Percentiles rank a stretch among this genome's conserved stretches.
phyloP scores from a whole-genome alignment of 345 rosid genomes.

The Iberis pinnata region DNA sequence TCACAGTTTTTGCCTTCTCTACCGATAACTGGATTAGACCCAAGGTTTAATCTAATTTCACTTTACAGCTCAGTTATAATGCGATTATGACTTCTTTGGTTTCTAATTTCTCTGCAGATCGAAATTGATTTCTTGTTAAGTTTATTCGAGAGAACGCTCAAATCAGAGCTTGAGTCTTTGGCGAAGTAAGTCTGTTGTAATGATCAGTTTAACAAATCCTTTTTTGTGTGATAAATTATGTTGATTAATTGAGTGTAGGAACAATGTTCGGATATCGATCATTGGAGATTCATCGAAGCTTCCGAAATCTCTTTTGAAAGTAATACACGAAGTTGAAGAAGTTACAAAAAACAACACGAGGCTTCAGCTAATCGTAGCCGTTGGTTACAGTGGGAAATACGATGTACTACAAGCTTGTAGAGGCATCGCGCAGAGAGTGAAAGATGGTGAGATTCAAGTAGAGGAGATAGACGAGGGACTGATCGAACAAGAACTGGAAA shows the following conservation, averaged over 20 bases:
- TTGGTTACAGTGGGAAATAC: conserved; percentile 69
- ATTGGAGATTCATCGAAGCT: conserved; percentile 66
- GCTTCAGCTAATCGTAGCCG: conserved; percentile 62
- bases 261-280: conserved; percentile 32
- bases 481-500: conserved; percentile 57
- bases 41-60: conserved; percentile 30
- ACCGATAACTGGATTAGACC: conserved; percentile 76
- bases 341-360: conserved; percentile 39
- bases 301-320: conserved; percentile 34
- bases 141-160: conserved; percentile 46
- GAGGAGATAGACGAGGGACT: conserved; percentile 54
- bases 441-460: conserved; percentile 37
- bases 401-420: conserved; percentile 63
- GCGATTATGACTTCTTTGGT: not conserved
- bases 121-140: conserved; percentile 67
- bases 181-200: conserved; percentile 46
- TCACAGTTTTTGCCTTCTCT: conserved; percentile 81
- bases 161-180: conserved; percentile 38
- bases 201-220: no score
- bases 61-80: not conserved
- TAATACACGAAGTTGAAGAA: conserved; percentile 44
- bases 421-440: conserved; percentile 48
- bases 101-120: conserved; percentile 33
- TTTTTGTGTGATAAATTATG: not conserved
- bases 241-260: conserved; percentile 11